These are phyloP conservation scores for Malassezia psittaci DNA, from an alignment of 1,284 basidiomycete species.

Conservation along the genomic window DNA sequence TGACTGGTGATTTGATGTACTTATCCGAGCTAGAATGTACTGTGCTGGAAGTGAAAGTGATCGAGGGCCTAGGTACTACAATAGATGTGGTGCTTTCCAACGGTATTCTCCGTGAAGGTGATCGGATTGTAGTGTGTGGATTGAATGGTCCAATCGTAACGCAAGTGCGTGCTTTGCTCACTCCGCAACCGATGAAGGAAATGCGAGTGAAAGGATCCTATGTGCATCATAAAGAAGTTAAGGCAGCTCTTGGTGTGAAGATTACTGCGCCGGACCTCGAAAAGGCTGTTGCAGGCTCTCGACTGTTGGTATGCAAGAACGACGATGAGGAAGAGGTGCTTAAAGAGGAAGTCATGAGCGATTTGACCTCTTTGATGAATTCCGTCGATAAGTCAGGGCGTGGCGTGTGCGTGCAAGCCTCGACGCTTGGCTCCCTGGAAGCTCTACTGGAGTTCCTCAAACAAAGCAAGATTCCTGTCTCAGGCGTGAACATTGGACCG, in stretches of 20 bases:
- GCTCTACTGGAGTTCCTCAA: slow-evolving; percentile 93
- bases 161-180: slow-evolving; percentile 82
- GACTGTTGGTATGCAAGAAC: slow-evolving; percentile 77
- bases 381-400: slow-evolving; percentile 88
- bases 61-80: slow-evolving; percentile 95
- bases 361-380: slow-evolving; percentile 77
- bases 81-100: slow-evolving; percentile 96
- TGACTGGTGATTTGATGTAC: slow-evolving; percentile 97
- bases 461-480: slow-evolving; percentile 77
- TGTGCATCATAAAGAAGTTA: slow-evolving; percentile 95
- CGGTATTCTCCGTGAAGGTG: slow-evolving; percentile 82
- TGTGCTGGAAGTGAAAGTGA: slow-evolving; percentile 97
- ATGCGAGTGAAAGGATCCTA: slow-evolving; percentile 94
- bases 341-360: slow-evolving; percentile 91
- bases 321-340: slow-evolving; percentile 94
- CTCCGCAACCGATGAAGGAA: slow-evolving; percentile 91
- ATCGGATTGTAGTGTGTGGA: slow-evolving; percentile 92
- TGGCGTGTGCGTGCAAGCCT: slow-evolving; percentile 95
- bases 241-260: slow-evolving; percentile 95
- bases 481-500: slow-evolving; percentile 91
- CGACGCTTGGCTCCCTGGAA: slow-evolving; percentile 92
- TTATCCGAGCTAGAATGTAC: slow-evolving; percentile 95
- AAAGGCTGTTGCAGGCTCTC: slow-evolving; percentile 97
- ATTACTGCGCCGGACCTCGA: slow-evolving; percentile 90
- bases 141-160: slow-evolving; percentile 96